Percentiles rank a stretch among this genome's conserved stretches.
phyloP scores from a whole-genome alignment of 2,329 filamentous ascomycete genomes.

The Talaromyces sp. region DNA sequence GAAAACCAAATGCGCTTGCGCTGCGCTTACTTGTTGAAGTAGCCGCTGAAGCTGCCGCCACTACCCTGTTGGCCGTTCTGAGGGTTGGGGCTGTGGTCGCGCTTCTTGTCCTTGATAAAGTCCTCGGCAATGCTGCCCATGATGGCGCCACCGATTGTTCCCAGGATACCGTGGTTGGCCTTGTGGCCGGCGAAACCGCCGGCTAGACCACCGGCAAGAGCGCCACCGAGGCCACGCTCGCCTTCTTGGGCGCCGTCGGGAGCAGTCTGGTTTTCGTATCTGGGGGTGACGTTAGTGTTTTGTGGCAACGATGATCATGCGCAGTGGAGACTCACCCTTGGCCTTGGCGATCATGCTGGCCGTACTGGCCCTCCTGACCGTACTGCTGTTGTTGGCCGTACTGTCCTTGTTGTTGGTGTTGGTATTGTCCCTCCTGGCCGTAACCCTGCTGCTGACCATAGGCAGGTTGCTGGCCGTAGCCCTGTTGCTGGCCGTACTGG shows the following conservation, averaged over 20 bases:
- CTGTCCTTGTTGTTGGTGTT: background rate
- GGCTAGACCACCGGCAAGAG: conserved; percentile 41
- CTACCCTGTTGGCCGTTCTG: conserved; percentile 18
- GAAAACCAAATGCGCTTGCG: background rate
- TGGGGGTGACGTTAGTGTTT: conserved; percentile 9
- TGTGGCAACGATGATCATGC: conserved; percentile 14
- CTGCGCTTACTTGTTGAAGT: conserved; percentile 30
- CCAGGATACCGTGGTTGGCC: conserved; percentile 44
- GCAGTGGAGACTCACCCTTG: conserved; percentile 1
- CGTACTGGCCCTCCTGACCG: conserved; percentile 14
- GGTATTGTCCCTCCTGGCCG: conserved; percentile 22
- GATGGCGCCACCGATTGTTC: conserved; percentile 44
- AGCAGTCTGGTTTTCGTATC: conserved; percentile 18
- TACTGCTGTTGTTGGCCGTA: conserved; percentile 19
- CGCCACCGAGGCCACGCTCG: conserved; percentile 44
- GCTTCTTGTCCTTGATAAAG: conserved; percentile 38
- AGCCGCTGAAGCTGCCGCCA: conserved; percentile 30
- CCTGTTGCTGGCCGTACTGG: conserved; percentile 22
- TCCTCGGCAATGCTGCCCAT: conserved; percentile 43
- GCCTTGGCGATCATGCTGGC: conserved; percentile 8
- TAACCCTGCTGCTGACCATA: background rate
- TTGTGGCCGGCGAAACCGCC: conserved; percentile 44
- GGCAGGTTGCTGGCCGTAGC: conserved; percentile 4
- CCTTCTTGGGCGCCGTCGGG: conserved; percentile 37
- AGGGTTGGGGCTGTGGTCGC: conserved; percentile 21